Evolutionary conservation across 441 rosid genomes (phyloP).

Genomic region (Isatis lusitanica): DNA sequence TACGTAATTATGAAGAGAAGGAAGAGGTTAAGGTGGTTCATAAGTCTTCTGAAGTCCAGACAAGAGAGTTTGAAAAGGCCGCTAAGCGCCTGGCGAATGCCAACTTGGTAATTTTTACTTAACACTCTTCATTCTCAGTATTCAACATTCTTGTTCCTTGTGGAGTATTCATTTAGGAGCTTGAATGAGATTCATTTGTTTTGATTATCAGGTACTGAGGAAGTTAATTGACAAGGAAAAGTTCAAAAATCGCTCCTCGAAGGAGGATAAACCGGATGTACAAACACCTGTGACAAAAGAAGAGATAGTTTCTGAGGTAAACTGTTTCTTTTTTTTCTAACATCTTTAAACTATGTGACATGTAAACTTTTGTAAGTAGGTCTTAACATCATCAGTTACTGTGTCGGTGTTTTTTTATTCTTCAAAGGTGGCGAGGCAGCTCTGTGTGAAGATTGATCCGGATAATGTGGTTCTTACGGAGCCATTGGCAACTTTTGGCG

Average conservation of each 20-base stretch:
- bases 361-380: background rate
- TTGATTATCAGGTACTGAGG: slow-evolving; percentile 51
- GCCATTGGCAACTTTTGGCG: slow-evolving; percentile 73
- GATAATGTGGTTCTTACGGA: slow-evolving; percentile 62
- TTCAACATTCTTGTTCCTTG: slow-evolving; percentile 10
- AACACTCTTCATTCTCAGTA: background rate
- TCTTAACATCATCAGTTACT: background rate
- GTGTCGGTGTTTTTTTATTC: background rate
- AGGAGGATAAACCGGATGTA: slow-evolving; percentile 78
- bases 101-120: slow-evolving; percentile 51
- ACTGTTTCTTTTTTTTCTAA: background rate
- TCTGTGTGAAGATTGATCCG: slow-evolving; percentile 66
- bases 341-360: background rate
- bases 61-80: slow-evolving; percentile 75
- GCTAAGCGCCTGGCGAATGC: slow-evolving; percentile 71
- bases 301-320: slow-evolving; percentile 75
- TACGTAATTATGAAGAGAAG: slow-evolving; percentile 68
- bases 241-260: slow-evolving; percentile 65
- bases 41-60: slow-evolving; percentile 51
- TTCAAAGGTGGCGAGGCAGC: slow-evolving; percentile 77
- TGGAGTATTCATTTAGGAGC: background rate
- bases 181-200: background rate
- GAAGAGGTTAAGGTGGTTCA: slow-evolving; percentile 72
- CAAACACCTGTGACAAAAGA: slow-evolving; percentile 73
- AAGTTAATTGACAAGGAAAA: slow-evolving; percentile 59